Conservation (phyloP, 345 rosid genomes). For the Acer campestre region DNA sequence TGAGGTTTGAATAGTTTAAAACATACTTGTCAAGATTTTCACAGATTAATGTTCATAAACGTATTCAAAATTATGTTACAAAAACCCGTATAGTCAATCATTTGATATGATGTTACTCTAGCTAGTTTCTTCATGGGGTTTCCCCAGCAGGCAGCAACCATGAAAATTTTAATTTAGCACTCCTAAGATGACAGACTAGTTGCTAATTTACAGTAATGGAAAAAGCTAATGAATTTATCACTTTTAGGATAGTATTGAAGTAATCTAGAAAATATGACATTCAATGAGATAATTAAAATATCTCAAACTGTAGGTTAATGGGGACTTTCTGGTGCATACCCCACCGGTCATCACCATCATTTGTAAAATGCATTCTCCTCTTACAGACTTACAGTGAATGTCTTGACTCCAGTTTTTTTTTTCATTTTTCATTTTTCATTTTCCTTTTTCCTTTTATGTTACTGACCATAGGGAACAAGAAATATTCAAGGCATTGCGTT, state of each 20-base stretch:
- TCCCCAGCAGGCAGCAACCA: background rate
- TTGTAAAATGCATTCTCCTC: background rate
- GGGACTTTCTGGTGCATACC: background rate
- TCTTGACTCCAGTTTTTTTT: too few relatives aligned
- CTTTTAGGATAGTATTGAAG: background rate
- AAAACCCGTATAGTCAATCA: too few relatives aligned
- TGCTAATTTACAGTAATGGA: background rate
- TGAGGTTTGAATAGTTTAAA: too few relatives aligned
- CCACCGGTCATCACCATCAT: too few relatives aligned
- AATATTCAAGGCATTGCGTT: too few relatives aligned
- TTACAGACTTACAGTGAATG: too few relatives aligned
- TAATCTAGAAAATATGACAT: too few relatives aligned
- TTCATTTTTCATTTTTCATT: too few relatives aligned
- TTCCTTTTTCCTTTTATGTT: too few relatives aligned
- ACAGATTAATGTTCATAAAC: too few relatives aligned
- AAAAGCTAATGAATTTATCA: background rate
- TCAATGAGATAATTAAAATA: background rate
- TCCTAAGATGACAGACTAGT: background rate
- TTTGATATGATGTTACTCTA: background rate
- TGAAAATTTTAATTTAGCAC: background rate
- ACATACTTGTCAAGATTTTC: background rate
- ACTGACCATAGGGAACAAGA: too few relatives aligned
- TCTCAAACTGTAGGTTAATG: background rate
- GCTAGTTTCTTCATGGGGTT: background rate
- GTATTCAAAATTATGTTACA: too few relatives aligned